A percentile compares a stretch with the other conserved stretches of the same genome.
phyloP scores from a whole-genome alignment of 768 basidiomycete species.

The Phaeolepiota aurea region DNA sequence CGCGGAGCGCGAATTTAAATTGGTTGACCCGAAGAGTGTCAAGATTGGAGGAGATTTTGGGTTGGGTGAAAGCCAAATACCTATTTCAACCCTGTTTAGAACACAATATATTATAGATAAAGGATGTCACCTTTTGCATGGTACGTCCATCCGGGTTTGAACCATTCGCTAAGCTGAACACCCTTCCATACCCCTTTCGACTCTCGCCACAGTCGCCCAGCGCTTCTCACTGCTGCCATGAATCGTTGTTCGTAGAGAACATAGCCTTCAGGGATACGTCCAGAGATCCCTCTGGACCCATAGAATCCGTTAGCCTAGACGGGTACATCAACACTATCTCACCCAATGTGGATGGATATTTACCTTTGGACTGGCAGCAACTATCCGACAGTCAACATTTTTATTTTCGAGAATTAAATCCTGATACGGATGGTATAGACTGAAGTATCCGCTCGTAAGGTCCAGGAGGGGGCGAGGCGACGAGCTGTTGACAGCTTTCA shows the following conservation, averaged over 20 bases:
- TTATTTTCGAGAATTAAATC: constrained; percentile 52
- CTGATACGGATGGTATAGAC: constrained; percentile 76
- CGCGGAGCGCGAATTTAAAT: constrained; percentile 86
- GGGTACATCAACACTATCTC: neutral
- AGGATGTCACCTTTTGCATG: constrained; percentile 81
- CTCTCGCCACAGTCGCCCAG: constrained; percentile 31
- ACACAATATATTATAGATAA: no score
- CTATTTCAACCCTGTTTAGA: no score
- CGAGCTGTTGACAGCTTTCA: constrained; percentile 15
- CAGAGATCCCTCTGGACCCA: constrained; percentile 82
- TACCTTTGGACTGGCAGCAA: constrained; percentile 85
- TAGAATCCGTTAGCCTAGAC: constrained; percentile 92
- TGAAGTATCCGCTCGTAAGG: constrained; percentile 95
- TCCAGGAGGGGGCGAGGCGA: constrained; percentile 45
- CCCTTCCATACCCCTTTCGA: constrained; percentile 26
- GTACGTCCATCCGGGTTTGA: constrained; percentile 88
- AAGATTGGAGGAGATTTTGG: constrained; percentile 44
- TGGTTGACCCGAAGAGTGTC: constrained; percentile 91
- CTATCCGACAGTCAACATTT: constrained; percentile 55
- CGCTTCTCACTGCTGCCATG: constrained; percentile 51
- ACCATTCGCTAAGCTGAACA: constrained; percentile 83
- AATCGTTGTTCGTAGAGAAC: constrained; percentile 83
- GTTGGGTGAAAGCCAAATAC: constrained; percentile 75
- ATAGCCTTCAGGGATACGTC: constrained; percentile 93
- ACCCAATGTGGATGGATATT: constrained; percentile 8